These are phyloP conservation scores for Eimeria sp. DNA, from an alignment of 169 alveolate species.

Conservation along the genomic window DNA sequence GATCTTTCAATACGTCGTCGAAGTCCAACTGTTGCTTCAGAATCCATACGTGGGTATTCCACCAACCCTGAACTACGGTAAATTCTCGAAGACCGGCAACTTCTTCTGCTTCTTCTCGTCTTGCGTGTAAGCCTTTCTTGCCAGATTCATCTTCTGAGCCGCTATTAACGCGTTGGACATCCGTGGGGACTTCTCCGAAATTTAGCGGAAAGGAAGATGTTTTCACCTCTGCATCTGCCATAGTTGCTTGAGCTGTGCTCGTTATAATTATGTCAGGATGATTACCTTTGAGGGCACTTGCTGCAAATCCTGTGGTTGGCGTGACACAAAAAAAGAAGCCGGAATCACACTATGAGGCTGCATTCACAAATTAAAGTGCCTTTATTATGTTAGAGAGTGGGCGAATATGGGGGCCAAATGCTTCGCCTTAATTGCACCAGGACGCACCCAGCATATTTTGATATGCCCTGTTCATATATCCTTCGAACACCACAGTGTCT, in stretches of 20 bases:
- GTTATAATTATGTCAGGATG: slow-evolving; percentile 33
- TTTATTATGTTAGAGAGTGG: background rate
- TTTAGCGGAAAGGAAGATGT: background rate
- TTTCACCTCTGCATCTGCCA: slow-evolving; percentile 64
- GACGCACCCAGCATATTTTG: background rate
- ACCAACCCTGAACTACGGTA: slow-evolving; percentile 73
- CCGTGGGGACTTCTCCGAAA: background rate
- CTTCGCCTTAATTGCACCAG: background rate
- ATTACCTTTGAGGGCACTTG: background rate
- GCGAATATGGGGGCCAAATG: background rate
- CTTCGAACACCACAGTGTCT: background rate
- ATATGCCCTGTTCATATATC: background rate
- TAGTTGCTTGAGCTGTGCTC: slow-evolving; percentile 62
- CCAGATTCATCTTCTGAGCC: background rate
- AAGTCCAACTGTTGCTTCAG: slow-evolving; percentile 48
- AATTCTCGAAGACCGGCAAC: slow-evolving; percentile 52
- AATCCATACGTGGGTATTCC: slow-evolving; percentile 54
- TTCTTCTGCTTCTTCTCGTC: background rate
- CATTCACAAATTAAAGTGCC: background rate
- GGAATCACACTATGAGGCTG: background rate
- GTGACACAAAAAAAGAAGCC: background rate
- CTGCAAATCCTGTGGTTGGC: slow-evolving; percentile 22
- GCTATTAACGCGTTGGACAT: background rate
- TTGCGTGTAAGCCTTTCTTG: background rate
- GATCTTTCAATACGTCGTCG: slow-evolving; percentile 43